Evolutionary conservation across 768 basidiomycete genomes (phyloP).

Genomic region (Tricholoma saponaceum): DNA sequence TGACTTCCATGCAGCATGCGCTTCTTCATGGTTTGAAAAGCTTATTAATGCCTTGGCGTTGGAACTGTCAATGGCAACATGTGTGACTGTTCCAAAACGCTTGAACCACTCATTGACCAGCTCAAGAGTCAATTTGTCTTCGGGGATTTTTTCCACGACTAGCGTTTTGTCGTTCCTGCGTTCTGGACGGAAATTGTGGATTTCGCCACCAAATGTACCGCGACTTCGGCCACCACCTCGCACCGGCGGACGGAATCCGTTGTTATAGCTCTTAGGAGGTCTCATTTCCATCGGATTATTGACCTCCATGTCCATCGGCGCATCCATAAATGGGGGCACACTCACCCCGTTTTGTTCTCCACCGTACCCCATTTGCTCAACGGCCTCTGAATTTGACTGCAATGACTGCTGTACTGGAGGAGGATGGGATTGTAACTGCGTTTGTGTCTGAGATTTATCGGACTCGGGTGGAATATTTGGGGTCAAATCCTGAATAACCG

Average conservation of each 20-base stretch:
- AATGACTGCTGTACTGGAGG: slow-evolving; percentile 14
- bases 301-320: slow-evolving; percentile 29
- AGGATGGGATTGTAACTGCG: slow-evolving; percentile 17
- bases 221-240: slow-evolving; percentile 37
- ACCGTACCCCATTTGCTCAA: slow-evolving; percentile 9
- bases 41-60: slow-evolving; percentile 82
- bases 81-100: slow-evolving; percentile 88
- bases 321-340: slow-evolving; percentile 18
- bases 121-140: slow-evolving; percentile 73
- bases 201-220: slow-evolving; percentile 60
- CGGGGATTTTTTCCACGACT: slow-evolving; percentile 92
- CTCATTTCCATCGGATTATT: slow-evolving; percentile 29
- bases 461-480: slow-evolving; percentile 40
- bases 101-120: slow-evolving; percentile 87
- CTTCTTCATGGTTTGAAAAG: slow-evolving; percentile 79
- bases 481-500: slow-evolving; percentile 82
- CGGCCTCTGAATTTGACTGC: slow-evolving; percentile 7
- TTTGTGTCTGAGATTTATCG: slow-evolving; percentile 23
- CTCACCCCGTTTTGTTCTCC: slow-evolving; percentile 24
- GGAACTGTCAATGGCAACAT: slow-evolving; percentile 79
- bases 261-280: slow-evolving; percentile 23
- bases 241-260: slow-evolving; percentile 23
- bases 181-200: slow-evolving; percentile 62
- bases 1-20: slow-evolving; percentile 85
- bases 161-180: slow-evolving; percentile 74